Evolutionary conservation across 208 protist species (phyloP), one percentile per base, ranked within the genome.

Genomic region (Borovskyia barvae): DNA sequence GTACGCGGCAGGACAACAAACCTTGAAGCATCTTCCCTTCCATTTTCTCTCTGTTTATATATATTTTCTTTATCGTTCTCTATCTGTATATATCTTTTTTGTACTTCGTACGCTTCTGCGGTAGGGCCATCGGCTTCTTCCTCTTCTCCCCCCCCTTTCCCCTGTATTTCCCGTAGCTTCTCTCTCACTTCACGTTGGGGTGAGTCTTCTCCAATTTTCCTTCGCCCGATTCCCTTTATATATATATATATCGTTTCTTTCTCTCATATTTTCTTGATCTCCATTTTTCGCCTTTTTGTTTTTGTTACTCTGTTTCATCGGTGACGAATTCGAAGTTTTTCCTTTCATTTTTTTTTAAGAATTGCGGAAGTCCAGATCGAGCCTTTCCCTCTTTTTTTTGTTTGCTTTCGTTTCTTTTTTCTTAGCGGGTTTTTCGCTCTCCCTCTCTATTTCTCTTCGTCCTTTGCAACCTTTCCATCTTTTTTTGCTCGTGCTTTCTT

Each of bases 341-440:
- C 32, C 32, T 36, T 5, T 37, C 32, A 43, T 43, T 37, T 19
- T 49, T 68, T 53, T 54, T 58, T 56, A 42, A 48, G 17, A 2
- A 33, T 14, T 46, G 59, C 22, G 22, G 7, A 37, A 3, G 37
- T 41, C 7, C 45, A 54, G 11, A 24, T 40, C 12, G 35, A 5
- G 19, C 35, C 53, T 28, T 41, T 33, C n/a, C 19, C 56, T 51
- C 62, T 19, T 57, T 9, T 43, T 43, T 46, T 25, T 63, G 26
- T 63, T 1, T 47, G 52, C 28, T 19, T 54, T 19, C 19, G n/a
- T 62, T 7, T 65, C 17, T 59, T 26, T 19, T 42, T 33, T 26
- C 25, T 4, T 1, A 32, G 11, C 2, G 2, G 35, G 17, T 24
- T 22, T 64, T 26, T 53, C 17, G 54, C 29, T 54, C 45, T 66